A percentile compares a stretch with the other conserved stretches of the same genome.
phyloP scores from a whole-genome alignment of 1,139 yeast genomes.

The Pichia norvegensis region DNA sequence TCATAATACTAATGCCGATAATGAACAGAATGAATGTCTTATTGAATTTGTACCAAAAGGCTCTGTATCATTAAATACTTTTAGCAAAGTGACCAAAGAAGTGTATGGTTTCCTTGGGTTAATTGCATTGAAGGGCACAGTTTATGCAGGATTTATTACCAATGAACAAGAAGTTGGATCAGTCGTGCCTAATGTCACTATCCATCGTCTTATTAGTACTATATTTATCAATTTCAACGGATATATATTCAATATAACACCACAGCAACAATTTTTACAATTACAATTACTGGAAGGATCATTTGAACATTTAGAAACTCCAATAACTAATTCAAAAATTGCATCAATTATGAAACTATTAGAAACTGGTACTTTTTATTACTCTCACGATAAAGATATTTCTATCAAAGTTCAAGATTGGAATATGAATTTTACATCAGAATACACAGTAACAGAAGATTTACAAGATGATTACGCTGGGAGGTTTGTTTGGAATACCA shows the following conservation, averaged over 20 bases:
- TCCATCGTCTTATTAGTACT: slow-evolving; percentile 47
- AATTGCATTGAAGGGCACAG: slow-evolving; percentile 44
- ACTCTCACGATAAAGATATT: slow-evolving; percentile 57
- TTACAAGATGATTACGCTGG: slow-evolving; percentile 38
- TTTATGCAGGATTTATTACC: slow-evolving; percentile 53
- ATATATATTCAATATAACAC: slow-evolving; percentile 29
- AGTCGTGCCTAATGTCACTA: slow-evolving; percentile 46
- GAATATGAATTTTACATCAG: slow-evolving; percentile 2
- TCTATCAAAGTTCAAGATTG: slow-evolving; percentile 57
- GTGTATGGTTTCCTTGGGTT: slow-evolving; percentile 57
- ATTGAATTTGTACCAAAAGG: slow-evolving; percentile 46
- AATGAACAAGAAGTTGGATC: slow-evolving; percentile 51
- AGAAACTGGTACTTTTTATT: slow-evolving; percentile 58
- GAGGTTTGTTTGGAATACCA: slow-evolving; percentile 60
- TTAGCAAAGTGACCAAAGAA: slow-evolving; percentile 22
- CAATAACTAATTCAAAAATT: slow-evolving; percentile 28
- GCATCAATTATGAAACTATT: slow-evolving; percentile 49
- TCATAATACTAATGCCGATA: slow-evolving; percentile 19
- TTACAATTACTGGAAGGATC: neutral
- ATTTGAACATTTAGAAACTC: slow-evolving; percentile 5
- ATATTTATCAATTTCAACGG: slow-evolving; percentile 57
- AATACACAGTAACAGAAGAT: slow-evolving; percentile 15
- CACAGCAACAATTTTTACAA: neutral
- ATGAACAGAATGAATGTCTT: slow-evolving; percentile 31
- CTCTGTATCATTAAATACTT: slow-evolving; percentile 30